Base-by-base conservation (phyloP, 331 rosid species). In the Quercus phellos region DNA sequence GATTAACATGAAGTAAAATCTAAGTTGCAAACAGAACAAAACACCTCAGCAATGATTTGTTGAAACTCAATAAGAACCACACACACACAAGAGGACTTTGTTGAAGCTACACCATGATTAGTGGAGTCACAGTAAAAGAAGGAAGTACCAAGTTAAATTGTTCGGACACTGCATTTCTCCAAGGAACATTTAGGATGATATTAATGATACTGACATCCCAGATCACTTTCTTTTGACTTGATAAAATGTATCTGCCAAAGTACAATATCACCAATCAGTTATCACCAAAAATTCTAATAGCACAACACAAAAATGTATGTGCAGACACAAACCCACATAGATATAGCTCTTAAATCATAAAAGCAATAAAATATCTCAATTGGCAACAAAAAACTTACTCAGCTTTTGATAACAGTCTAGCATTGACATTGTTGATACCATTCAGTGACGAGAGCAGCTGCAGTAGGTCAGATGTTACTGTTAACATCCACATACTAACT, bases 401-500 rank as follows among this genome's bases (percentile, higher is more conserved):
- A 51, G 89, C 90, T 84, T 94, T 94, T 72, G 94, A 92, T 46
- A 79, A 43, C 71, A 92, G 81, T 70, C 99, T 87, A 71, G 84
- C 80, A 19, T 83, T 72, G 71, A 79, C 85, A 87, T 88, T 80
- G 80, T 84, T 85, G 72, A 94, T 88, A 83, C 91, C 89, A 84
- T 92, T 85, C 75, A 92, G 78, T 11, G 97, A 90, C 30, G 83
- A 81, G 51, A 94, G 91, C 72, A 92, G 90, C 99, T 94, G 90
- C 81, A 83, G 32, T 29, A 59, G 17, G 21, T 80, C 70, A 85
- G 58, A 63, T 55, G 70, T 64, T 72, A 70, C 58, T 18, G 71
- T 66, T 30, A 66, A 18, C 14, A 66, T 32, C 71, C 46, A 17
- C 27, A 32, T 32, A 30, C 43, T 14, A 34, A 34, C 22, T 66